A percentile compares a stretch with the other conserved stretches of the same genome.
Conservation (phyloP, 345 rosid genomes). For the Litchi chinensis region DNA sequence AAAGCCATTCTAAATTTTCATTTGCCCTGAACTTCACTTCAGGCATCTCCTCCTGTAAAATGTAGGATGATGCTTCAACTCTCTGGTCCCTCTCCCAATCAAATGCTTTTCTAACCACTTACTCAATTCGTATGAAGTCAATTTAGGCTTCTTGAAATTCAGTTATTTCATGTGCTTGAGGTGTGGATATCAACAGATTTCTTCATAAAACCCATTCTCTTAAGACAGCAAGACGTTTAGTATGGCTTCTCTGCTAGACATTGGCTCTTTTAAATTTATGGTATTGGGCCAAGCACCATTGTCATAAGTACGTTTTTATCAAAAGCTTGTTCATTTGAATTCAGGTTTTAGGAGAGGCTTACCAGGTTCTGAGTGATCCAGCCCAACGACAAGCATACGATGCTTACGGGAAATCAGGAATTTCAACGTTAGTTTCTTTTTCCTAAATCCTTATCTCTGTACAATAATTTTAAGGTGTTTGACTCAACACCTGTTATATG, state of each 20-base stretch:
- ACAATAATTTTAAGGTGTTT: constrained; percentile 24
- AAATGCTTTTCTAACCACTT: background rate
- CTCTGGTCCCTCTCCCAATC: background rate
- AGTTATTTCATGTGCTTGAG: background rate
- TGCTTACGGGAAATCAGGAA: constrained; percentile 89
- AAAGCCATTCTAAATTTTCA: background rate
- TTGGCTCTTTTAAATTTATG: background rate
- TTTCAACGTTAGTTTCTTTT: constrained; percentile 77
- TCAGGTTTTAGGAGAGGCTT: constrained; percentile 93
- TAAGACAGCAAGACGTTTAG: background rate
- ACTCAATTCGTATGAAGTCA: background rate
- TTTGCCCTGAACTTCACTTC: background rate
- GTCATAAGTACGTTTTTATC: constrained; percentile 10
- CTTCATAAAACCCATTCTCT: background rate
- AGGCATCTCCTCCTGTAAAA: background rate
- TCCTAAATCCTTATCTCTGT: constrained; percentile 22
- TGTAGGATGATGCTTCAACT: too few relatives aligned
- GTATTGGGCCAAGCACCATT: background rate
- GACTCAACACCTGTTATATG: background rate
- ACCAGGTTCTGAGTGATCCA: constrained; percentile 94
- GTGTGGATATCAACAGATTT: background rate
- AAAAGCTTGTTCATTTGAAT: constrained; percentile 19
- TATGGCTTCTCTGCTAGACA: background rate
- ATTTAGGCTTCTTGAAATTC: background rate
- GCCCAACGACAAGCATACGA: constrained; percentile 94